These are phyloP conservation scores for Agastache rugosa DNA, from an alignment of 257 asterid species.

Conservation along the genomic window DNA sequence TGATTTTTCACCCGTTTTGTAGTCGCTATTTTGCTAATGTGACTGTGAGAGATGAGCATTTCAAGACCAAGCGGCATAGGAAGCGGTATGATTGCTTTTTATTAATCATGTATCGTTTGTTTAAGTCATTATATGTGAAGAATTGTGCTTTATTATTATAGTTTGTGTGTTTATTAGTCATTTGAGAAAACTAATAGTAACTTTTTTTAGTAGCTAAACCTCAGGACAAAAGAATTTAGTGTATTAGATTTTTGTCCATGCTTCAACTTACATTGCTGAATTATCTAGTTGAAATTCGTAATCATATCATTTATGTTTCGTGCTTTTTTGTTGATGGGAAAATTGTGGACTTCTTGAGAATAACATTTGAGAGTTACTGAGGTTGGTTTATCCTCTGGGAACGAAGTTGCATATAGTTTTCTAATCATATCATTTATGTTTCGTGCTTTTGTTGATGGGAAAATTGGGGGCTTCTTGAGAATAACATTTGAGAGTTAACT, in stretches of 20 bases:
- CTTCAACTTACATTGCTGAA: background rate
- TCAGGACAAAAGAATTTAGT: background rate
- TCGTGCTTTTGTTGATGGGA: background rate
- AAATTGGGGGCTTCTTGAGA: background rate
- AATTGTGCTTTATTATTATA: background rate
- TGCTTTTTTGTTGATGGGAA: background rate
- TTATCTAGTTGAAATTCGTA: background rate
- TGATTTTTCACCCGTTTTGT: background rate
- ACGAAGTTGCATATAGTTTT: background rate
- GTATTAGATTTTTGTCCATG: background rate
- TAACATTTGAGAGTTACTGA: background rate
- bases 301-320: background rate
- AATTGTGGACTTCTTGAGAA: background rate
- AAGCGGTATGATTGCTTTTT: conserved; percentile 64
- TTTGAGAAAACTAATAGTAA: background rate
- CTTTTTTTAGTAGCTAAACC: background rate
- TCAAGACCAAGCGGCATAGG: conserved; percentile 80
- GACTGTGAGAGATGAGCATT: conserved; percentile 84
- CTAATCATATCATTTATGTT: background rate
- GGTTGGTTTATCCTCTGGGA: background rate
- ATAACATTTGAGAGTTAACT: background rate
- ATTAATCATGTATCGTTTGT: background rate
- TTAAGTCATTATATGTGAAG: background rate
- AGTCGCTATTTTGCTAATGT: conserved; percentile 82
- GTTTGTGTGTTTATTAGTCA: background rate